Percentiles rank a stretch among this genome's conserved stretches.
Conservation (phyloP, 2,329 filamentous ascomycete species). For the Talaromyces sp. region DNA sequence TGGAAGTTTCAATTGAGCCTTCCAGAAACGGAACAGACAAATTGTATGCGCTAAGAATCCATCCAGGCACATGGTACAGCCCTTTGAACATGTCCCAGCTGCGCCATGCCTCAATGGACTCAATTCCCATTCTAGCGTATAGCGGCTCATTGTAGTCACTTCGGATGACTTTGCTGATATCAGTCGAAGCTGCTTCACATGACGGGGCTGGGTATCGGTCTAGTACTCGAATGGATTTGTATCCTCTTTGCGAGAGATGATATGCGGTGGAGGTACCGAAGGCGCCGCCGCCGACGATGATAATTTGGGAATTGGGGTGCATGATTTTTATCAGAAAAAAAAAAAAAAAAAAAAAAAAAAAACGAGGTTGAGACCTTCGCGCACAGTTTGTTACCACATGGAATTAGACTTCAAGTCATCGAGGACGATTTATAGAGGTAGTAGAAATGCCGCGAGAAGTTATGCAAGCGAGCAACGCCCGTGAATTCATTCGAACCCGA, state of each 20-base stretch:
- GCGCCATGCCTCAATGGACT: constrained; percentile 58
- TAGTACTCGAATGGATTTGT: constrained; percentile 49
- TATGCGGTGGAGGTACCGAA: constrained; percentile 65
- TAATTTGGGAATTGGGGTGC: constrained; percentile 18
- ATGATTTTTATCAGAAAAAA: background rate
- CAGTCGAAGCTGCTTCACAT: constrained; percentile 59
- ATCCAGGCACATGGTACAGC: constrained; percentile 56
- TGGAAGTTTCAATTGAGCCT: constrained; percentile 5
- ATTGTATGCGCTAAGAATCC: constrained; percentile 43
- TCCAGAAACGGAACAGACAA: constrained; percentile 9
- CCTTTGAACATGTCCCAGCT: constrained; percentile 44
- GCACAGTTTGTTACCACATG: background rate
- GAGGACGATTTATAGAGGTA: background rate
- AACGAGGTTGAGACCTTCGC: background rate
- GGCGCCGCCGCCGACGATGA: constrained; percentile 62
- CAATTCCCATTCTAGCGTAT: constrained; percentile 61
- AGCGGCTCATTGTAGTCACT: constrained; percentile 62
- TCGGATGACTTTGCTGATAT: constrained; percentile 69
- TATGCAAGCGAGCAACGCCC: background rate
- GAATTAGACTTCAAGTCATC: background rate
- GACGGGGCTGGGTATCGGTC: constrained; percentile 52
- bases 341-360: background rate
- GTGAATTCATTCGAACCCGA: background rate
- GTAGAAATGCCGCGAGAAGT: background rate
- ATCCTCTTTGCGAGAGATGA: constrained; percentile 51